phyloP scores from a whole-genome alignment of 306 rosid genomes.

The Cucumis melo region DNA sequence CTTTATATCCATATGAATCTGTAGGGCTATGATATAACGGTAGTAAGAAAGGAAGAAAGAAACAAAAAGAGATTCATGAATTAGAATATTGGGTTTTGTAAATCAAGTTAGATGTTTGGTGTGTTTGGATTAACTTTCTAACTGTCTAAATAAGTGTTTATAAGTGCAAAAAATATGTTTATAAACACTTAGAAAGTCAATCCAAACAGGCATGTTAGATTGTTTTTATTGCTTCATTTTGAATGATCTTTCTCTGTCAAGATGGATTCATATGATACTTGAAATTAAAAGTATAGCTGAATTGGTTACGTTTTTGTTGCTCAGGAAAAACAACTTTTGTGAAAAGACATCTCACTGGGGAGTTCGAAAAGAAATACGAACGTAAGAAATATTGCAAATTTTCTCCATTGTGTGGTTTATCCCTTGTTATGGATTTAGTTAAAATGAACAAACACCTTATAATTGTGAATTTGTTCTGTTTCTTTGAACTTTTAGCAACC shows the following conservation, averaged over 20 bases:
- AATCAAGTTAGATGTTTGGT: background rate
- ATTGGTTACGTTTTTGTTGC: background rate
- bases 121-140: no score
- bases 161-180: no score
- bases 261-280: background rate
- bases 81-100: background rate
- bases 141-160: no score
- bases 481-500: conserved; percentile 23
- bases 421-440: background rate
- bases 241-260: no score
- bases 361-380: conserved; percentile 73
- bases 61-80: background rate
- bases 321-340: conserved; percentile 74
- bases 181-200: no score
- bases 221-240: background rate
- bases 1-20: no score
- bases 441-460: background rate
- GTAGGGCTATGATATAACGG: background rate
- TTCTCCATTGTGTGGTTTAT: background rate
- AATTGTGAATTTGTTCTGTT: background rate
- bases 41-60: background rate
- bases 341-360: conserved; percentile 64
- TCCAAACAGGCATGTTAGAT: no score
- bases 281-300: background rate
- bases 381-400: conserved; percentile 14